Evolutionary conservation across 306 rosid species (phyloP).

Genomic region (Castanea crenata): DNA sequence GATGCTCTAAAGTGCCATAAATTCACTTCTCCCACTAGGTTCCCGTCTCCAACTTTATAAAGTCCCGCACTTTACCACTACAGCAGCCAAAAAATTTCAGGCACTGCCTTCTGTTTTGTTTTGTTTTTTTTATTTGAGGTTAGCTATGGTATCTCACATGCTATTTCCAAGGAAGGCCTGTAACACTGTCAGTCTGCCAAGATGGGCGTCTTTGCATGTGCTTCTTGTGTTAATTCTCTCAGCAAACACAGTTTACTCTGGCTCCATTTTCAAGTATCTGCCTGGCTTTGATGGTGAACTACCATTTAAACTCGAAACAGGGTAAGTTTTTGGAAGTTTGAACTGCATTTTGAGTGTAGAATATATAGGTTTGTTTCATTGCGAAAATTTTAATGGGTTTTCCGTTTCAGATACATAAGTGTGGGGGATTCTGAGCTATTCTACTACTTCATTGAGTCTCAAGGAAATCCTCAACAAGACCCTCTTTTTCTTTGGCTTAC

Average conservation of each 20-base stretch:
- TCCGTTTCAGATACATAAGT: constrained; percentile 8
- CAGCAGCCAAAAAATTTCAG: background rate
- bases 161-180: background rate
- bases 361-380: background rate
- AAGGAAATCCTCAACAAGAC: constrained; percentile 19
- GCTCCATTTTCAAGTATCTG: background rate
- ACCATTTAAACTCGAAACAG: constrained; percentile 16
- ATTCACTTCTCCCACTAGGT: no score
- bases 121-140: background rate
- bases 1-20: no score
- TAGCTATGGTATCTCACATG: background rate
- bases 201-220: background rate
- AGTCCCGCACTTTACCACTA: no score
- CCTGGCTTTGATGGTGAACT: constrained; percentile 20
- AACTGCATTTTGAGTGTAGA: background rate
- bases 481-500: constrained; percentile 27
- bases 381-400: background rate
- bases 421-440: constrained; percentile 19
- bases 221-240: background rate
- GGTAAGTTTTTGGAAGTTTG: background rate
- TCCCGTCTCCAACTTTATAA: no score
- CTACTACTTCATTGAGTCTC: constrained; percentile 21
- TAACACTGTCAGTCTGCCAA: background rate
- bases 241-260: constrained; percentile 12
- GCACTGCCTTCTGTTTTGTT: no score